Evolutionary conservation across 768 basidiomycete genomes (phyloP), one percentile per base, ranked within the genome.

Genomic region (Leccinum boreale): DNA sequence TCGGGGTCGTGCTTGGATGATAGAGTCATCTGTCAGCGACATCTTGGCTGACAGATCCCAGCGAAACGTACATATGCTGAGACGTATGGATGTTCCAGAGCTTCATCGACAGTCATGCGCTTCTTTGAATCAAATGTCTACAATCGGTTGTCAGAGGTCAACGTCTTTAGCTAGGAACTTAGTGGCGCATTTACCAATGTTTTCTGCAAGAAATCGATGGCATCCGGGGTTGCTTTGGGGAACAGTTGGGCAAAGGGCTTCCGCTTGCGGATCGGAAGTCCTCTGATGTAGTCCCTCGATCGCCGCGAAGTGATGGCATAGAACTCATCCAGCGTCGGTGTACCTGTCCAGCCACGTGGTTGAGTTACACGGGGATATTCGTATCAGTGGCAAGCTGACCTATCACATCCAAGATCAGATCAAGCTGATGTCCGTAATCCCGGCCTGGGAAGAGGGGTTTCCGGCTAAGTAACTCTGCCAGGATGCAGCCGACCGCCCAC

Each of bases 51-150:
- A 57, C 11, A 42, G 35, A 23, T 17, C 12, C 51, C 31, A 45
- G 17, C 46, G 50, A 26, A 23, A 76, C 82, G 57, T 58, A 86
- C 87, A 68, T 92, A 92, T 55, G 90, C 85, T 39, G 84, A 77
- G 51, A 92, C 81, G 69, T 92, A 93, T 3, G 92, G 90, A 67
- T 94, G 92, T 52, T 82, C 81, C 24, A 96, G 78, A 15, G 90
- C 91, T 67, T 92, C 81, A 63, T 91, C 87, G 19, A 93, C 90
- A 3, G 87, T 87, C 75, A 90, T 78, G 48, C 93, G 82, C 72
- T 89, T 92, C 75, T 86, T 90, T 3, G 92, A 90, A 67, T 93
- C 92, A 70, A 95, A 96, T 1, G 92, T 92, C 84, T 85, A 59
- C 12, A 55, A 39, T 28, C 9, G 21, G 35, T 6, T 36, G 12